phyloP scores from a whole-genome alignment of 495 filamentous ascomycete genomes.

The Hamigera avellanea region DNA sequence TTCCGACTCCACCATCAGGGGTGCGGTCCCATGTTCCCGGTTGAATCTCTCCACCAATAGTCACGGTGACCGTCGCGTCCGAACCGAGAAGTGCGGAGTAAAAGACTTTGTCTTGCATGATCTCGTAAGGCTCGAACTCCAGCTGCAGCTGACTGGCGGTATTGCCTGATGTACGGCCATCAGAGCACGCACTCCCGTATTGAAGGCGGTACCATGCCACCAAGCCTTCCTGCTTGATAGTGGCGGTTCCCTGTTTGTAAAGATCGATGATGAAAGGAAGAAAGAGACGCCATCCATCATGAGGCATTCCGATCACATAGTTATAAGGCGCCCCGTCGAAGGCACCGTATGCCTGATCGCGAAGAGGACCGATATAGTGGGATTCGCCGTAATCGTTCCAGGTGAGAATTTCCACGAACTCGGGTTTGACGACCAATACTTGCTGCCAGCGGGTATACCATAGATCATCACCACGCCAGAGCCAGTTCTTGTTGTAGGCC shows the following conservation, averaged over 20 bases:
- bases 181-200: slow-evolving; percentile 18
- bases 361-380: slow-evolving; percentile 55
- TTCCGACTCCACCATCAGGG: slow-evolving; percentile 19
- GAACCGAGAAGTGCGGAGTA: slow-evolving; percentile 13
- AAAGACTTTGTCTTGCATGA: slow-evolving; percentile 19
- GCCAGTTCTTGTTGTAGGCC: slow-evolving; percentile 62
- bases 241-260: slow-evolving; percentile 44
- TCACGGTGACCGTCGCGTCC: slow-evolving; percentile 26
- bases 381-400: slow-evolving; percentile 73
- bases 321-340: slow-evolving; percentile 34
- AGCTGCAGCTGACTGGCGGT: slow-evolving; percentile 10
- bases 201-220: slow-evolving; percentile 54
- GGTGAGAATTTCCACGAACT: slow-evolving; percentile 47
- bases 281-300: slow-evolving; percentile 43
- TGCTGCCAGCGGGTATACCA: slow-evolving; percentile 71
- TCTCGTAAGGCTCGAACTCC: slow-evolving; percentile 6
- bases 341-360: slow-evolving; percentile 18
- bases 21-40: slow-evolving; percentile 22
- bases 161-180: slow-evolving; percentile 25
- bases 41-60: slow-evolving; percentile 28
- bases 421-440: slow-evolving; percentile 47
- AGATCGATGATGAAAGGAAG: slow-evolving; percentile 53
- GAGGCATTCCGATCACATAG: slow-evolving; percentile 40
- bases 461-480: slow-evolving; percentile 56
- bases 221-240: slow-evolving; percentile 36